Evolutionary conservation across 768 basidiomycete genomes (phyloP), one percentile per base, ranked within the genome.

Genomic region (Hygrophorus pudorinus): DNA sequence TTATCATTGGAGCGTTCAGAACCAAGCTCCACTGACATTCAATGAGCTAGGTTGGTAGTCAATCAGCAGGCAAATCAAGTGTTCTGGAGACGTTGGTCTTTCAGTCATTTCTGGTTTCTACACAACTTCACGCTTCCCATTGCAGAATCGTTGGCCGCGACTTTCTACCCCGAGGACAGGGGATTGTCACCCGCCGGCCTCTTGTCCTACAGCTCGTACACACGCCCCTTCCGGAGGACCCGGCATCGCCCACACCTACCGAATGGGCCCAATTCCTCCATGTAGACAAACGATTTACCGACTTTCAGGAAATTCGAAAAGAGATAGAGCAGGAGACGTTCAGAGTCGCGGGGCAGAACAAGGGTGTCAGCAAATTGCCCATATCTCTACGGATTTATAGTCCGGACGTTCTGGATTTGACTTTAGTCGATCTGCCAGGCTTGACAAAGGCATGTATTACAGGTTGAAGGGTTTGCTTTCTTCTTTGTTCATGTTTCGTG

Each of bases 201-300:
- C 81, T 99, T 45, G 81, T 98, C 21, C 79, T 98, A 6, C 96
- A 98, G 60, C 81, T 98, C 58, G 85, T 98, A 44, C 90, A 99
- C 64, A 90, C 89, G 2, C 86, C 91, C 31, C 61, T 75, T 20
- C 74, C 79, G 16, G 73, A 74, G 41, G 66, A 60, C 42, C 61
- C 68, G 43, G 63, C 69, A 53, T 61, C 68, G 41, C 64, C 69
- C 53, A 70, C 65, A 59, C 72, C 75, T 51, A 72, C 78, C 1
- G 94, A 97, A 73, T 98, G 93, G 82, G 94, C 79, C 36, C 96
- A 98, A 63, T 99, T 99, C 64, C 75, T 98, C 21, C 96, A 99
- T 61, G 72, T 94, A 45, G 93, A 97, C 74, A 89, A 88, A 60
- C 78, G 87, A 32, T 97, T 92, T 65, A 92, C 90, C n/a, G 94